Base-by-base conservation (phyloP, 1,139 yeast species). In the Arxiozyma bovina region DNA sequence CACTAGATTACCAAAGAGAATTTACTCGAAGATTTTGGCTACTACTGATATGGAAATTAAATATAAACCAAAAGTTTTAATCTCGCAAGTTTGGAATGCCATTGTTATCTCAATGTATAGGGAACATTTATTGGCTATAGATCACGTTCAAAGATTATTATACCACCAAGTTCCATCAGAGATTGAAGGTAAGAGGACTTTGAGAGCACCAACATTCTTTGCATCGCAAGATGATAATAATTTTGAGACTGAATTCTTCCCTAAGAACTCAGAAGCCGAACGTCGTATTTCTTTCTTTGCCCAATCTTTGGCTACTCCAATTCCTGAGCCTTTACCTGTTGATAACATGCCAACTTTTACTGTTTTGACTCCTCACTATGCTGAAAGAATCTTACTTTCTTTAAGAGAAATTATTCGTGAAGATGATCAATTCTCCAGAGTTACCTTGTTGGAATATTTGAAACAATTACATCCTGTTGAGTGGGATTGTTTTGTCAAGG, bases 261-360 rank as follows among this genome's bases (percentile, higher is more conserved):
- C 97, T 64, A 79, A 83, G 69, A 83, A 91, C 73, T 89, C 97
- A 51, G 99, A 93, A 74, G 99, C 99, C 60, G 99, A 93, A 77
- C 89, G 99, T 78, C 94, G 99, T 82, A 90, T 93, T 65, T 88
- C 97, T 55, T 93, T 93, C 85, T 93, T 93, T 75, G 99, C 99
- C 56, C 99, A 93, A 75, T 91, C 98, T 25, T 79, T 93, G 74
- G 95, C 99, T 53, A 93, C 98, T 57, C 99, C 99, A 63, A 91
- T 93, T 66, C 96, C 96, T 60, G 98, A 93, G 75, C 98, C 99
- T 58, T 79, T 93, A 67, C 99, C 99, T 44, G 97, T 93, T 63
- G 99, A 93, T 74, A 93, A 93, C 77, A 93, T 93, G 99, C 99
- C 99, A 59, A 93, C 98, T 15, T 93, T 93, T 72, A 90, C 98